Evolutionary conservation across 179 eudicot genomes (phyloP), one percentile per base, ranked within the genome.

Genomic region (Beta corolliflora): DNA sequence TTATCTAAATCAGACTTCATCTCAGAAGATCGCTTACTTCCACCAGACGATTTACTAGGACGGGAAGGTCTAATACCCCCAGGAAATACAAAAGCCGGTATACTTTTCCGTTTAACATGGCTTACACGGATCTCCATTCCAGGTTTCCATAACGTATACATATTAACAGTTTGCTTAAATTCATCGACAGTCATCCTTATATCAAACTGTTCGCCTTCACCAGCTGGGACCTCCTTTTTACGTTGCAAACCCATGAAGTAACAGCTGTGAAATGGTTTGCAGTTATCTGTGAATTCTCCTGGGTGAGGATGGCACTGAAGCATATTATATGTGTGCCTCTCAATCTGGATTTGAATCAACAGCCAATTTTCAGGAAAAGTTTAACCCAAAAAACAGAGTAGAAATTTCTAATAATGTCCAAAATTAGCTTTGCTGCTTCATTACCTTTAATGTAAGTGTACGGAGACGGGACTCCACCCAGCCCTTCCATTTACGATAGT

Each of bases 401-500:
- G 29, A 31, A 81, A 44, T 14, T 68, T 48, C 44, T 25, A 80
- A 80, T 19, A 68, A 56, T 50, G 45, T n/a, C 48, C 61, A 52
- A 13, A 23, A 45, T 16, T 44, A 54, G 25, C 5, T 23, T 19
- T 14, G 60, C 75, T 44, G 55, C 48, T 25, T 46, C 65, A 25
- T 63, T 77, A 92, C 97, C 93, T 84, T 91, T 80, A 93, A 79
- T 48, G 92, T 91, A 73, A 93, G 91, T 60, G 87, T 88, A 50
- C 99, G 98, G 59, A 94, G 84, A 72, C 98, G 93, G 72, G 99
- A 96, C 84, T 92, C 97, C 10, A 96, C 95, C 99, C 99, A 96
- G 45, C 99, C 99, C 89, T 94, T 91, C 99, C 99, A 96, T 65
- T 88, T 89, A 77, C 91, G 87, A 83, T 87, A 80, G 83, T 94